phyloP scores from a whole-genome alignment of 352 stramenopile genomes.

The Pythium pyrilobum region DNA sequence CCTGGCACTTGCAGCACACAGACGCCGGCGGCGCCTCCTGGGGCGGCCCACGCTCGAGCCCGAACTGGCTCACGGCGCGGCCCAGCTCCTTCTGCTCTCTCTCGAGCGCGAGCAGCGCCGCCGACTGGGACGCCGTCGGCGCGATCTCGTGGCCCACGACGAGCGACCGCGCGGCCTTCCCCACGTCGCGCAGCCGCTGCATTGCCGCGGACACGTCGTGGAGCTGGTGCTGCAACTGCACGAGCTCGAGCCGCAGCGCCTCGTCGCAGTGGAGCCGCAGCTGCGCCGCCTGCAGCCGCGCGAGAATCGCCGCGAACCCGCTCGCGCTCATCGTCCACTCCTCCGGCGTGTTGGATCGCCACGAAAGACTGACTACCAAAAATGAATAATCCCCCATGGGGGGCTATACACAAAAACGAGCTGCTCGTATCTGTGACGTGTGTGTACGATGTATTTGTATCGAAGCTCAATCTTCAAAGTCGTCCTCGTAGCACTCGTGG shows the following conservation, averaged over 20 bases:
- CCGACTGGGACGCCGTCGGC: neutral
- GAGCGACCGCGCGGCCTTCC: neutral
- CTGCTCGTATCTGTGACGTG: slow-evolving; percentile 12
- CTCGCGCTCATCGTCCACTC: neutral
- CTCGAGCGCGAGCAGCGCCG: neutral
- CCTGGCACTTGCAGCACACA: slow-evolving; percentile 12
- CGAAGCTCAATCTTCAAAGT: slow-evolving; percentile 61
- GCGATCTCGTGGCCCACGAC: neutral
- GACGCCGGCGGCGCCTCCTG: neutral
- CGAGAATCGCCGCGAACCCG: slow-evolving; percentile 20
- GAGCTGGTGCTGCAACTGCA: slow-evolving; percentile 9
- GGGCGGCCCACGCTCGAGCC: neutral
- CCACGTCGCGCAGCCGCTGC: slow-evolving; percentile 14
- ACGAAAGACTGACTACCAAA: too few species aligned
- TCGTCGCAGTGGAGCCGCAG: slow-evolving; percentile 18
- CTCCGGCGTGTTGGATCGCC: neutral
- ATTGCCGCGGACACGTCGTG: slow-evolving; percentile 7
- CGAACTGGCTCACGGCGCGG: slow-evolving; percentile 4
- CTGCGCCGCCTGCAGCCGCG: slow-evolving; percentile 11
- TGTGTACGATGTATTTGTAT: slow-evolving; percentile 3
- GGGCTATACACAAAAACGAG: too few species aligned
- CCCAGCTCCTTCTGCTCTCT: neutral
- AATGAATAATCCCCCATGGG: slow-evolving; percentile 3
- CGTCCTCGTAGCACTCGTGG: slow-evolving; percentile 68
- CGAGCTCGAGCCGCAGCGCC: slow-evolving; percentile 11